Evolutionary conservation across 2,329 filamentous ascomycete species (phyloP).

Genomic region (Teratosphaeria gauchensis): DNA sequence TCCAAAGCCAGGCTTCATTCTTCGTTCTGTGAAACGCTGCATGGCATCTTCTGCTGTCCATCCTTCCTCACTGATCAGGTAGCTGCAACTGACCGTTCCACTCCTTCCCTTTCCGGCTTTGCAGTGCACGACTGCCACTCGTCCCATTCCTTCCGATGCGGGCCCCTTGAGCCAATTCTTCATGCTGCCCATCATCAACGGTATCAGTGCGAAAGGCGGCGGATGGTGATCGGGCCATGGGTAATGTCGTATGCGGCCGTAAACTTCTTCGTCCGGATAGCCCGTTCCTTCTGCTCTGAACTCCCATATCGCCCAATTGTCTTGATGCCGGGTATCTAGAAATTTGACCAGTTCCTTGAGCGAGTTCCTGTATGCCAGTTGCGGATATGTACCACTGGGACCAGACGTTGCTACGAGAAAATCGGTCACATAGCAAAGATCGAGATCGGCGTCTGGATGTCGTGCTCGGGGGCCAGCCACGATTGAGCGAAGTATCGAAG

Average conservation of each 20-base stretch:
- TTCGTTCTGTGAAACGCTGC: slow-evolving; percentile 62
- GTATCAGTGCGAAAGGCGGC: slow-evolving; percentile 81
- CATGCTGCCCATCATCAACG: slow-evolving; percentile 86
- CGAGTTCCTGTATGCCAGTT: slow-evolving; percentile 88
- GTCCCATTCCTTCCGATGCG: slow-evolving; percentile 26
- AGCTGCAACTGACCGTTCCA: slow-evolving; percentile 78
- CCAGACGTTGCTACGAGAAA: slow-evolving; percentile 72
- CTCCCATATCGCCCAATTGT: slow-evolving; percentile 93
- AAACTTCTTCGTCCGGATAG: slow-evolving; percentile 84
- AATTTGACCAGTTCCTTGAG: slow-evolving; percentile 79
- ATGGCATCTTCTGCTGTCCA: slow-evolving; percentile 57
- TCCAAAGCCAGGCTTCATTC: slow-evolving; percentile 86
- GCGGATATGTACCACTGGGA: slow-evolving; percentile 78
- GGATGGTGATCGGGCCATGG: slow-evolving; percentile 97
- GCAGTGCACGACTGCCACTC: slow-evolving; percentile 88
- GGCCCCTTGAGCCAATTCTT: slow-evolving; percentile 64
- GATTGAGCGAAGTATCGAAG: slow-evolving; percentile 66
- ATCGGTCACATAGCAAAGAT: slow-evolving; percentile 91
- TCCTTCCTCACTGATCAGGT: slow-evolving; percentile 78
- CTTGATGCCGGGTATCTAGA: slow-evolving; percentile 72
- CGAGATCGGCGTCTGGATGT: slow-evolving; percentile 79
- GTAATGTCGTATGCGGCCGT: slow-evolving; percentile 77
- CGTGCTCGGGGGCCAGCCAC: slow-evolving; percentile 77
- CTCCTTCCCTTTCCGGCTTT: slow-evolving; percentile 94
- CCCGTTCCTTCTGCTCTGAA: slow-evolving; percentile 94